Conservation (phyloP, 2,329 filamentous ascomycete species). For the Trichoderma asperellum region DNA sequence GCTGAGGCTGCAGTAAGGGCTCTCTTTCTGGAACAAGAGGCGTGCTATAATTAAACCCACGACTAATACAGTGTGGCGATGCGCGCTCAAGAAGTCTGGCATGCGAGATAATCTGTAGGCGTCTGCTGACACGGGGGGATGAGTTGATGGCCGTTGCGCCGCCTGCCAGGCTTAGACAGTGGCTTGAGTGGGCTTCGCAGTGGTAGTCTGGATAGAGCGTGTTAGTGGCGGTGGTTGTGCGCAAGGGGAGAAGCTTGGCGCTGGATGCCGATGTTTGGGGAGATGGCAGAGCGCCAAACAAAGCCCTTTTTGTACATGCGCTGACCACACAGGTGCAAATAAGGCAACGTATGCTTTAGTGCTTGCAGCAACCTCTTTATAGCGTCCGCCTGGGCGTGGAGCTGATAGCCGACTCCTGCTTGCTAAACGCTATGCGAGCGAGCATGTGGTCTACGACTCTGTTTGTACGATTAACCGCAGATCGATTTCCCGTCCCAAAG, state of each 20-base stretch:
- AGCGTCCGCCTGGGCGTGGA: background rate
- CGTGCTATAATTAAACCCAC: slow-evolving; percentile 24
- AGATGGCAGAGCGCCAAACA: background rate
- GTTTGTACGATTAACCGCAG: background rate
- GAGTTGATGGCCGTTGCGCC: background rate
- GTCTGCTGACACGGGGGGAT: slow-evolving; percentile 4
- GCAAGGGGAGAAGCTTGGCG: background rate
- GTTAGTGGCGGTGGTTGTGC: background rate
- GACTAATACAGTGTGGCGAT: slow-evolving; percentile 26
- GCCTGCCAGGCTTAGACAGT: background rate
- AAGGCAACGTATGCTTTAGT: background rate
- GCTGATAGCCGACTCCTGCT: background rate
- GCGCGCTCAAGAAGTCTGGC: background rate
- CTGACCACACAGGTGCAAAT: background rate
- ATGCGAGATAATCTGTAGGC: background rate
- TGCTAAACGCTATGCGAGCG: background rate
- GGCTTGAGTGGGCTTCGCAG: background rate
- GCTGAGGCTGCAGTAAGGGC: slow-evolving; percentile 12
- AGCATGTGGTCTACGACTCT: background rate
- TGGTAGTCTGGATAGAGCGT: background rate
- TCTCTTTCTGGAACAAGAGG: slow-evolving; percentile 13
- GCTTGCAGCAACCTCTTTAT: background rate
- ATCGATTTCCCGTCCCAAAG: background rate
- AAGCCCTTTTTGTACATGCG: background rate
- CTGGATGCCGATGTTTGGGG: background rate